These are phyloP conservation scores for Coniochaeta sp. DNA, from an alignment of 2,329 filamentous ascomycete genomes.

Conservation along the genomic window DNA sequence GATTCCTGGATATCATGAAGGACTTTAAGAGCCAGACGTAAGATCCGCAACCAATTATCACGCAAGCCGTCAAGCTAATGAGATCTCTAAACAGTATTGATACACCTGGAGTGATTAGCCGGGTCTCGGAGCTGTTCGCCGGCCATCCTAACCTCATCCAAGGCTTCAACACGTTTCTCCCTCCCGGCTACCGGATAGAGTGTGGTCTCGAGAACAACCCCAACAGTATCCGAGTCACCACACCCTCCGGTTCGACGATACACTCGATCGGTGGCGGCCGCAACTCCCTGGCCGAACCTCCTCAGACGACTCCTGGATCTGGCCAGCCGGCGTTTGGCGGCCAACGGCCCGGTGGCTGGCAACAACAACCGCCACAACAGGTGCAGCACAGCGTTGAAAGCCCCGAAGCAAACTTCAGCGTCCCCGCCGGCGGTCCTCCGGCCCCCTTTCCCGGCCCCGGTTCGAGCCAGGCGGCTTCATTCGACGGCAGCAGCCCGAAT, in stretches of 20 bases:
- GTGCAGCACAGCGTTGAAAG: slow-evolving; percentile 55
- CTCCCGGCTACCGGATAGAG: slow-evolving; percentile 92
- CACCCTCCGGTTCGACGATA: slow-evolving; percentile 94
- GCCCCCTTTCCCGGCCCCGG: slow-evolving; percentile 21
- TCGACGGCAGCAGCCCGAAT: slow-evolving; percentile 22
- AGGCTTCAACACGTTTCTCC: slow-evolving; percentile 96
- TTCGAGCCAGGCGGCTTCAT: slow-evolving; percentile 33
- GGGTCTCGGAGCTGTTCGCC: slow-evolving; percentile 91
- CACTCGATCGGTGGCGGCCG: slow-evolving; percentile 65
- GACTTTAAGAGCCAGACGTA: slow-evolving; percentile 97
- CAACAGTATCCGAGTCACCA: slow-evolving; percentile 93
- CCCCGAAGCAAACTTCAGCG: slow-evolving; percentile 55
- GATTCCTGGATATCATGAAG: slow-evolving; percentile 98
- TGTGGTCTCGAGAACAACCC: slow-evolving; percentile 91
- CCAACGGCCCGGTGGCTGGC: slow-evolving; percentile 43
- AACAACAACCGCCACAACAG: slow-evolving; percentile 20
- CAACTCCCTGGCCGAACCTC: slow-evolving; percentile 37
- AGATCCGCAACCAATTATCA: slow-evolving; percentile 28
- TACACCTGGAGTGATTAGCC: slow-evolving; percentile 93
- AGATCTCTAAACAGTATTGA: slow-evolving; percentile 58
- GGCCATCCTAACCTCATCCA: slow-evolving; percentile 94
- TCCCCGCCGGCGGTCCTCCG: slow-evolving; percentile 44
- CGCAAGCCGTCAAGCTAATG: slow-evolving; percentile 8
- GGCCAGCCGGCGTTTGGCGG: slow-evolving; percentile 41
- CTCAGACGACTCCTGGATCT: slow-evolving; percentile 26